phyloP scores from a whole-genome alignment of 352 stramenopile species.

The Plasmopara viticola region DNA sequence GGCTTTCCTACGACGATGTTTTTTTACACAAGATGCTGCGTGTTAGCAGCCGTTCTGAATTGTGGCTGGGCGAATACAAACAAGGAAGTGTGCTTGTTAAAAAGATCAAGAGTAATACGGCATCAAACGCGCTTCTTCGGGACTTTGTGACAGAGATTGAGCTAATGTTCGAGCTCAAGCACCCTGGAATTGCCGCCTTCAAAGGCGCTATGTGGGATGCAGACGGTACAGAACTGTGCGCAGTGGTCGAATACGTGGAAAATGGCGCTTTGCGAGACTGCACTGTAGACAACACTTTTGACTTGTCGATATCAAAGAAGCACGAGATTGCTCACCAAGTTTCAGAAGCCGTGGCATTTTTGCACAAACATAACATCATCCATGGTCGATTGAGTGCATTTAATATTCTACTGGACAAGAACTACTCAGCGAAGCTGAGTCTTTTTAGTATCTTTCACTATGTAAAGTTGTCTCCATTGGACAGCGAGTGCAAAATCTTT shows the following conservation, averaged over 20 bases:
- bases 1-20: constrained; percentile 66
- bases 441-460: constrained; percentile 78
- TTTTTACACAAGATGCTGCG: constrained; percentile 67
- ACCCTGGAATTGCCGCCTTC: constrained; percentile 66
- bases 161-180: constrained; percentile 63
- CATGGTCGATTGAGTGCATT: constrained; percentile 72
- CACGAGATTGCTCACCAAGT: constrained; percentile 64
- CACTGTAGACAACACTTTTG: constrained; percentile 28
- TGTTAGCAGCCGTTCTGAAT: constrained; percentile 62
- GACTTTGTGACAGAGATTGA: constrained; percentile 81
- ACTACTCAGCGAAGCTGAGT: constrained; percentile 64
- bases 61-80: constrained; percentile 70
- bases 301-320: constrained; percentile 52
- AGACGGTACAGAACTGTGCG: constrained; percentile 60
- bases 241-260: constrained; percentile 65
- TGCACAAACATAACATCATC: constrained; percentile 67
- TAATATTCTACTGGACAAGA: constrained; percentile 67
- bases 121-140: constrained; percentile 52
- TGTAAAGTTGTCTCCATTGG: constrained; percentile 60
- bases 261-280: constrained; percentile 59
- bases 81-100: constrained; percentile 64
- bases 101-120: constrained; percentile 74
- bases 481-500: constrained; percentile 61
- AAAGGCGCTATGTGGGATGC: constrained; percentile 68
- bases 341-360: constrained; percentile 54